A percentile compares a stretch with the other conserved stretches of the same genome.
These are phyloP conservation scores for Geranomyces variabilis DNA, from an alignment of 192 early-diverging fungal genomes.

Conservation along the genomic window DNA sequence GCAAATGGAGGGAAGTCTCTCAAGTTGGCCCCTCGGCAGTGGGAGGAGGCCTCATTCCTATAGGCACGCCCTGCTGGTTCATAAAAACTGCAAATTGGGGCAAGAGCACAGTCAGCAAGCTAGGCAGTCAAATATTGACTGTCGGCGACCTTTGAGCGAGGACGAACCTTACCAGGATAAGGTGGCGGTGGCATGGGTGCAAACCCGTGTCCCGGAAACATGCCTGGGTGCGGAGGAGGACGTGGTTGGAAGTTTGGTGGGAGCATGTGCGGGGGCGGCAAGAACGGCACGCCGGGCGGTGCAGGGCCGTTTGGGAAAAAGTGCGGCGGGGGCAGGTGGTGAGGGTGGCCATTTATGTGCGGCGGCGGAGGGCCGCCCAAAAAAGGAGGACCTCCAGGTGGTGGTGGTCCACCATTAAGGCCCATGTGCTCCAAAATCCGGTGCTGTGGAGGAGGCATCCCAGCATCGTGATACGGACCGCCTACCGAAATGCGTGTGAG, in stretches of 20 bases:
- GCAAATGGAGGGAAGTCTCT: no score
- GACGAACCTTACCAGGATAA: conserved; percentile 6
- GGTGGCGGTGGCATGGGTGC: conserved; percentile 15
- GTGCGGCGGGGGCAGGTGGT: not conserved
- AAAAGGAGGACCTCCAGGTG: conserved; percentile 12
- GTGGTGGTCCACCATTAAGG: conserved; percentile 7
- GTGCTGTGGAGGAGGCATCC: conserved; percentile 1
- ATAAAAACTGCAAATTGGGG: conserved; percentile 8
- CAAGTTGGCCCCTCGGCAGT: no score
- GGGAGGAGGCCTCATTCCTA: not conserved
- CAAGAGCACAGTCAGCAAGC: not conserved
- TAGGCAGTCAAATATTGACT: no score
- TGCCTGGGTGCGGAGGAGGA: conserved; percentile 13
- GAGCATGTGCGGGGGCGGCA: conserved; percentile 24
- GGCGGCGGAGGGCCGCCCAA: no score
- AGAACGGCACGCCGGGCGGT: conserved; percentile 1
- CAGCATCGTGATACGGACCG: not conserved
- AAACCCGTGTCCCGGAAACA: conserved; percentile 13
- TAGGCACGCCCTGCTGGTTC: conserved; percentile 10
- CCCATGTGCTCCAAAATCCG: not conserved
- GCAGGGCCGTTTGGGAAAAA: not conserved
- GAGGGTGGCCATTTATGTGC: conserved; percentile 8
- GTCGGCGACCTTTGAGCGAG: no score
- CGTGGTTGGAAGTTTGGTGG: conserved; percentile 4
- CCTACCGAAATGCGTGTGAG: not conserved